A percentile compares a stretch with the other conserved stretches of the same genome.
Evolutionary conservation across 2,329 filamentous ascomycete genomes (phyloP).

Genomic region (Sclerotinia nivalis): DNA sequence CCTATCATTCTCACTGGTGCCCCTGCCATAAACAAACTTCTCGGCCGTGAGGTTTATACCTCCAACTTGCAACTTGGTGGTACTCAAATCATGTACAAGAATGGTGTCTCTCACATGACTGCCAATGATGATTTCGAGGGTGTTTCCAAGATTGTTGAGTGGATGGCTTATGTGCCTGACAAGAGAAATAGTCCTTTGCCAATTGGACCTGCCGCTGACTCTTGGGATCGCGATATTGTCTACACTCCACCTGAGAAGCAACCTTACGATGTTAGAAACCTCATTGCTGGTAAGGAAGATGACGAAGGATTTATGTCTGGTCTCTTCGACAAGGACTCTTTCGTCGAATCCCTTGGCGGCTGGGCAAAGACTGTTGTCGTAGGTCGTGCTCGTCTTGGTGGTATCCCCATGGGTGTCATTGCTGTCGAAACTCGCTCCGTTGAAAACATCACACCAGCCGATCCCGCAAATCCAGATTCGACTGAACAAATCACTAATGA

Average conservation of each 20-base stretch:
- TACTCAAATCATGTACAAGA: slow-evolving; percentile 99
- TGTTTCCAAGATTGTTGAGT: slow-evolving; percentile 96
- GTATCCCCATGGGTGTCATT: slow-evolving; percentile 98
- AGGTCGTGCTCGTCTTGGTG: slow-evolving; percentile 91
- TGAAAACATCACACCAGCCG: slow-evolving; percentile 94
- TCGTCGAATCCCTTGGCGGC: slow-evolving; percentile 92
- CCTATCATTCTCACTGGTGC: slow-evolving; percentile 98
- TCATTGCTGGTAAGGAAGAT: slow-evolving; percentile 85
- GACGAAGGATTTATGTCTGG: slow-evolving; percentile 79
- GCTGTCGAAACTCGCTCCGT: slow-evolving; percentile 93
- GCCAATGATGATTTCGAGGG: slow-evolving; percentile 97
- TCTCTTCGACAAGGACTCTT: slow-evolving; percentile 95
- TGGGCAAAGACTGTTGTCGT: slow-evolving; percentile 98
- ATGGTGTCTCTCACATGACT: slow-evolving; percentile 99
- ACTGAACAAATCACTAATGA: slow-evolving; percentile 94
- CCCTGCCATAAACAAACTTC: slow-evolving; percentile 94
- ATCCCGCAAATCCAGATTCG: slow-evolving; percentile 97
- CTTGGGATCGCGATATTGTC: slow-evolving; percentile 88
- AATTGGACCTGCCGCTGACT: slow-evolving; percentile 81
- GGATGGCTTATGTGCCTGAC: slow-evolving; percentile 96
- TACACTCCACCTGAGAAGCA: slow-evolving; percentile 78
- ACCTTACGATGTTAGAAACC: slow-evolving; percentile 88
- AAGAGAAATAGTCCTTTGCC: slow-evolving; percentile 91
- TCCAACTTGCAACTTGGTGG: slow-evolving; percentile 99
- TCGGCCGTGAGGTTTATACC: slow-evolving; percentile 97